Conservation (phyloP, 768 basidiomycete genomes). For the Terana coerulea region DNA sequence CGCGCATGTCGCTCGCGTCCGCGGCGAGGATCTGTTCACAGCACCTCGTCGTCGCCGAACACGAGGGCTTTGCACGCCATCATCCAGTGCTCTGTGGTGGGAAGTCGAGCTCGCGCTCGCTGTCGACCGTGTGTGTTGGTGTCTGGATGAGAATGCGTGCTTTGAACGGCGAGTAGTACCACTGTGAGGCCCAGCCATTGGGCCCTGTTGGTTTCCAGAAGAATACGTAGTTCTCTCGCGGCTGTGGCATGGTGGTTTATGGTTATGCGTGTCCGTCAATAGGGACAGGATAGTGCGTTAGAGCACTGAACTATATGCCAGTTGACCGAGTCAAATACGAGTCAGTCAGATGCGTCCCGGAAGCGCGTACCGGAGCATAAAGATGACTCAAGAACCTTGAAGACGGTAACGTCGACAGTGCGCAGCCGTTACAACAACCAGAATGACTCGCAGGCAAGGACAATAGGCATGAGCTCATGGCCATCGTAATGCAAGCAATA, state of each 20-base stretch:
- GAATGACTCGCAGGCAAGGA: too few species aligned
- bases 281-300: too few species aligned
- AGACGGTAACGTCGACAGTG: too few species aligned
- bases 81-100: conserved; percentile 63
- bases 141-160: conserved; percentile 18
- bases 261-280: too few species aligned
- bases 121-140: background rate
- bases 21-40: conserved; percentile 37
- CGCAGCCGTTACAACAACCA: too few species aligned
- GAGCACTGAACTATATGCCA: too few species aligned
- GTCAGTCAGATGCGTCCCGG: too few species aligned
- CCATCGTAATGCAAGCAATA: background rate
- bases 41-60: conserved; percentile 43
- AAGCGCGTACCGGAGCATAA: too few species aligned
- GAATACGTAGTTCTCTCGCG: conserved; percentile 19
- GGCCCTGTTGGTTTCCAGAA: conserved; percentile 22
- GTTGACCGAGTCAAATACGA: too few species aligned
- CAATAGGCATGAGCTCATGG: too few species aligned
- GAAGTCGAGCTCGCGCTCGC: conserved; percentile 32
- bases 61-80: conserved; percentile 61
- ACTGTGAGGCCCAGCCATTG: conserved; percentile 26
- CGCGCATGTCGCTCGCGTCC: conserved; percentile 29
- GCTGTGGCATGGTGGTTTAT: conserved; percentile 8
- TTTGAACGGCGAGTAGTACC: conserved; percentile 47
- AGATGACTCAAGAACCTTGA: too few species aligned